Evolutionary conservation across 257 asterid genomes (phyloP).

Genomic region (Ocimum tenuiflorum): DNA sequence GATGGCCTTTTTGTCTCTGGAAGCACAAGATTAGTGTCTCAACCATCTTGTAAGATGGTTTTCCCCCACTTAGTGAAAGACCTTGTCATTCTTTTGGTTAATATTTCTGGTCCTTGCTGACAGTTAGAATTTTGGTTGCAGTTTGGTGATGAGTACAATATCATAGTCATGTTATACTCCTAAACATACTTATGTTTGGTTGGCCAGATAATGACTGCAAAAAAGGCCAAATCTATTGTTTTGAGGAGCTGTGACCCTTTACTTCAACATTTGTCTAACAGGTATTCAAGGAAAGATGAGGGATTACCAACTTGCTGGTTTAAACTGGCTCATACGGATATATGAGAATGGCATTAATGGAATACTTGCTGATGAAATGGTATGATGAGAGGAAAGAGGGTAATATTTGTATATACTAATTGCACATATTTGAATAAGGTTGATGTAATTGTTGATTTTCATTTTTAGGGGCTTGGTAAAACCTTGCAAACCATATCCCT

Average conservation of each 20-base stretch:
- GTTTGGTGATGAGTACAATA: not conserved
- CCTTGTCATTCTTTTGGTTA: not conserved
- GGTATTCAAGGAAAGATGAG: conserved; percentile 99
- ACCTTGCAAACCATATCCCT: conserved; percentile 96
- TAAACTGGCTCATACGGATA: conserved; percentile 89
- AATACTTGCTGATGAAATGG: conserved; percentile 99
- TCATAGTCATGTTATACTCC: not conserved
- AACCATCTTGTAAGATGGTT: conserved; percentile 79
- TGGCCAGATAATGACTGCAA: not conserved
- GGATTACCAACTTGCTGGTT: conserved; percentile 97
- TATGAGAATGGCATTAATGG: conserved; percentile 98
- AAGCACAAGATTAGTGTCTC: conserved; percentile 77
- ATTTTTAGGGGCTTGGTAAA: conserved; percentile 81
- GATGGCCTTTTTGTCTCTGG: conserved; percentile 57
- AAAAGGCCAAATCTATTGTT: too few species aligned
- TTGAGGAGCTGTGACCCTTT: not conserved
- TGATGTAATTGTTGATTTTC: not conserved
- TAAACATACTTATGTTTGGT: conserved; percentile 1
- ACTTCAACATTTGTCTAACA: conserved; percentile 18
- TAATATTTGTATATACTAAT: not conserved
- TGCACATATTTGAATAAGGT: not conserved
- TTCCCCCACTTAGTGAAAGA: conserved; percentile 21
- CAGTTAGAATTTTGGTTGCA: not conserved
- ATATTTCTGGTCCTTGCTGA: not conserved
- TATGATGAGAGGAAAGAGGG: conserved; percentile 14